Evolutionary conservation across 345 rosid species (phyloP), one percentile per base, ranked within the genome.

Genomic region (Dipteronia sinensis): DNA sequence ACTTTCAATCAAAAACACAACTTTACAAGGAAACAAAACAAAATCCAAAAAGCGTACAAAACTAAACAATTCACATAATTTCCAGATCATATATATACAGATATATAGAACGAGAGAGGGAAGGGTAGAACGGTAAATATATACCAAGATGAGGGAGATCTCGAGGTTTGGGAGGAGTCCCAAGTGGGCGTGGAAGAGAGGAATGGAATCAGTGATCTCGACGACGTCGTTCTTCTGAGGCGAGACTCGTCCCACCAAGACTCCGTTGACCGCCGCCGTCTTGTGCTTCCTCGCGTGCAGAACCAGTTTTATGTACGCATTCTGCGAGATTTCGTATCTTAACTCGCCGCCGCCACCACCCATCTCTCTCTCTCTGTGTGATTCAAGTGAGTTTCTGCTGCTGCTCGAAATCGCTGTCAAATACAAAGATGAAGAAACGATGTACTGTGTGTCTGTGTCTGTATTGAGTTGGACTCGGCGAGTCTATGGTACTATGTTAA

Each of bases 151-250:
- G 76, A 96, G 95, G 15, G 99, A 86, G 91, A 94, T 92, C 94
- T 96, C 98, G 71, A 96, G 91, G 61, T 95, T 91, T 77, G 99
- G 97, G 29, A 94, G 96, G 68, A 94, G 89, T 40, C 94, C 93
- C 23, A 94, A 90, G 83, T 89, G 92, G 63, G 92, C 85, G 88
- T 96, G 99, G 85, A 94, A 94, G 72, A 96, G 93, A 55, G 98
- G 98, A 46, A 94, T 97, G 10, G 98, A 90, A 27, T 96, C 99
- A 8, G 83, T 31, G 86, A 96, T 91, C 91, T 94, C 92, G 16
- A 93, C 85, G 15, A 88, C 71, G 68, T 80, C 78, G 65, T 85
- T 87, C 66, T 81, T 82, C 31, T 82, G 79, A 47, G 91, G 86
- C 75, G 86, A 86, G 66, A 85, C 66, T 62, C 91, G 78, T 34